Evolutionary conservation across 495 filamentous ascomycete species (phyloP).

Genomic region (Chaetomium cochliodes): DNA sequence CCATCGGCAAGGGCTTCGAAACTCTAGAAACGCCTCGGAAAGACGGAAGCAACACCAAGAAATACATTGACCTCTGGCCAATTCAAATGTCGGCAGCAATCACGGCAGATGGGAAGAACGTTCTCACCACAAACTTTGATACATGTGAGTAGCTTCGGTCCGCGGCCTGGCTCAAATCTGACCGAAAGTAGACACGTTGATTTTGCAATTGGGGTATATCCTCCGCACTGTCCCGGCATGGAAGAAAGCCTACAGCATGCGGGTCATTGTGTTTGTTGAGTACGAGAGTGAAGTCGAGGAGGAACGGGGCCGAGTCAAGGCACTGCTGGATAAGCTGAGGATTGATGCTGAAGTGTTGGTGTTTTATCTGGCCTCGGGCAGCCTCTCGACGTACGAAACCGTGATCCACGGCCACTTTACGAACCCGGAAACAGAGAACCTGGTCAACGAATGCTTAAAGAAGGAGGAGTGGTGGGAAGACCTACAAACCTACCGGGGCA

Average conservation of each 20-base stretch:
- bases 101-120: slow-evolving; percentile 60
- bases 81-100: slow-evolving; percentile 83
- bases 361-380: slow-evolving; percentile 76
- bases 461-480: slow-evolving; percentile 84
- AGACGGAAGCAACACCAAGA: slow-evolving; percentile 60
- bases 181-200: slow-evolving; percentile 62
- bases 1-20: slow-evolving; percentile 80
- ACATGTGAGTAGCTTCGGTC: slow-evolving; percentile 54
- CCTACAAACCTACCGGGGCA: slow-evolving; percentile 58
- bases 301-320: slow-evolving; percentile 69
- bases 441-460: slow-evolving; percentile 60
- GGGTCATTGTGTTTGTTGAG: slow-evolving; percentile 83
- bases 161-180: slow-evolving; percentile 6
- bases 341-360: slow-evolving; percentile 79
- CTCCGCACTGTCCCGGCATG: slow-evolving; percentile 78
- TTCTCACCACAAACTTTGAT: slow-evolving; percentile 87
- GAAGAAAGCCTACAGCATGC: slow-evolving; percentile 72
- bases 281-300: slow-evolving; percentile 83
- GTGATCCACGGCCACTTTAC: slow-evolving; percentile 66
- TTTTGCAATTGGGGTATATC: slow-evolving; percentile 82
- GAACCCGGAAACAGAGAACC: slow-evolving; percentile 46
- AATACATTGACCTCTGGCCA: slow-evolving; percentile 85
- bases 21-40: slow-evolving; percentile 65
- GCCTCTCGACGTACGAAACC: slow-evolving; percentile 69
- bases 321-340: slow-evolving; percentile 73